Evolutionary conservation across 1,139 yeast genomes (phyloP), one percentile per base, ranked within the genome.

Genomic region (Pichia sp.): DNA sequence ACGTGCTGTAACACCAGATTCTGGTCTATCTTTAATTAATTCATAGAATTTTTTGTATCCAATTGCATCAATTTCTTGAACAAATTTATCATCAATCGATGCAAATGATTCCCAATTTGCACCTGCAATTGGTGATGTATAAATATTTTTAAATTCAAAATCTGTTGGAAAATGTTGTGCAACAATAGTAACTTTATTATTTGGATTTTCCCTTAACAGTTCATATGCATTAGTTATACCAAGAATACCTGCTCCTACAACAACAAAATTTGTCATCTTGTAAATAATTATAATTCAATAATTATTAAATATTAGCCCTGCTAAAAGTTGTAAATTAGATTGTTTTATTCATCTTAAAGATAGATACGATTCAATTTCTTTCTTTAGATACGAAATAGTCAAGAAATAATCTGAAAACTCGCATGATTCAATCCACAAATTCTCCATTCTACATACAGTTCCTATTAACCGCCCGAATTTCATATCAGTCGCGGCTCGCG

Each of bases 121-220:
- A 2, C 52, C 94, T 0, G 92, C 92, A 83, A 86, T 81, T 5
- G 83, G 79, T 0, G 88, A 81, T 4, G 92, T 81, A 58, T 81
- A 84, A 8, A 37, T 39, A n/a, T 45, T 43, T 9, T 66, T 66
- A 35, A 68, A 61, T 43, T 70, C 64, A 42, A 68, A 72, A 57
- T 77, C 81, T n/a, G 75, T 72, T 18, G 90, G 89, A 40, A 81
- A 73, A 55, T 76, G 66, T 29, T 73, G 71, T 0, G 86, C 82
- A 10, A 85, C 66, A 5, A 84, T 68, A 0, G 75, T 71, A n/a
- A 81, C 66, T 27, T 55, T 50, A 47, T 71, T 66, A 2, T 27
- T 27, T 33, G 55, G 59, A 27, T 74, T 72, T 30, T 66, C 61
- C 52, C 76, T 74, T 2, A 74, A 59, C n/a, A 83, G 63, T 1